A percentile compares a stretch with the other conserved stretches of the same genome.
These are phyloP conservation scores for Rhizoclosmatium globosum DNA, from an alignment of 192 early-diverging fungal genomes.

Conservation along the genomic window DNA sequence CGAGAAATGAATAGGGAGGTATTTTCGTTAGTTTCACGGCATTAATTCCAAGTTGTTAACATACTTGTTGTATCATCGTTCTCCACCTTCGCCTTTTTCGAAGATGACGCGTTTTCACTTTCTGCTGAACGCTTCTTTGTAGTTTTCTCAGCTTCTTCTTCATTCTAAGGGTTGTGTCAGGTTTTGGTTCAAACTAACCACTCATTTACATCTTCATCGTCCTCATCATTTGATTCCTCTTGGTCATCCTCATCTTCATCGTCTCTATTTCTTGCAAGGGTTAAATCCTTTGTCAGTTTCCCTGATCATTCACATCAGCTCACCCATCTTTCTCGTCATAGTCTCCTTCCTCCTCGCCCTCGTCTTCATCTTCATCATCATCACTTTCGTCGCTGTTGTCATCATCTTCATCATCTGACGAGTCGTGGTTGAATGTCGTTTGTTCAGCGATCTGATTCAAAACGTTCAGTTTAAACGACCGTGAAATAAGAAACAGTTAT, in stretches of 20 bases:
- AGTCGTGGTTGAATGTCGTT: background rate
- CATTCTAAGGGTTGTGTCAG: background rate
- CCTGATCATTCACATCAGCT: too few species aligned
- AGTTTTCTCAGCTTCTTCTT: background rate
- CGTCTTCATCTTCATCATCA: slow-evolving; percentile 1
- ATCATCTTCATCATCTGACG: slow-evolving; percentile 15
- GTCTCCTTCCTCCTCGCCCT: slow-evolving; percentile 7
- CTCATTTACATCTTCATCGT: background rate
- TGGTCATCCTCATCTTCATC: slow-evolving; percentile 16
- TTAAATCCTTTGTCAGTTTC: too few species aligned
- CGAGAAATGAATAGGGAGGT: background rate
- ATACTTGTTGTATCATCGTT: background rate
- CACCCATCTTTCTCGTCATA: background rate
- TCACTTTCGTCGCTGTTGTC: background rate
- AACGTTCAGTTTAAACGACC: background rate
- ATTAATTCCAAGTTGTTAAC: background rate
- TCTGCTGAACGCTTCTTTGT: background rate
- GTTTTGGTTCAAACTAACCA: background rate
- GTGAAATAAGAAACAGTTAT: background rate
- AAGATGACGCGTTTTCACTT: background rate
- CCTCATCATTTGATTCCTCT: slow-evolving; percentile 2
- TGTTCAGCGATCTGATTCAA: background rate
- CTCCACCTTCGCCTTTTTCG: slow-evolving; percentile 11
- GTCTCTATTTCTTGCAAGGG: too few species aligned
- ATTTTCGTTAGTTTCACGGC: background rate